phyloP scores from a whole-genome alignment of 2,329 filamentous ascomycete species.

The Hypoxylon rubiginosum region DNA sequence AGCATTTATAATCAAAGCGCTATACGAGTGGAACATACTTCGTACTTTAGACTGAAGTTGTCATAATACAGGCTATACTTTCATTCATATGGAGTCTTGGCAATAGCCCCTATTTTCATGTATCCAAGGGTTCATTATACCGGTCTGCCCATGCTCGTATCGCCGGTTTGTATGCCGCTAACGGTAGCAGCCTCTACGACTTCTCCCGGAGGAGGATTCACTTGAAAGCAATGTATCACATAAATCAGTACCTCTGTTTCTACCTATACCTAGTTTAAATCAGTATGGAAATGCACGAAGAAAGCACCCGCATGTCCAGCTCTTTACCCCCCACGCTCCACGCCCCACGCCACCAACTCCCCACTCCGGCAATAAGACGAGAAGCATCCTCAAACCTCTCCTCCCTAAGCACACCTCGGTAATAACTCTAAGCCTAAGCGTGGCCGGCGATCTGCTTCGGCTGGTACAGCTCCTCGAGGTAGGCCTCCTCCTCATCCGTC shows the following conservation, averaged over 20 bases:
- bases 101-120: background rate
- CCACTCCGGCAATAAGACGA: background rate
- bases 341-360: background rate
- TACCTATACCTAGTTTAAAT: background rate
- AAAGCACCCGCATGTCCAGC: background rate
- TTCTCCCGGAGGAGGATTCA: too few species aligned
- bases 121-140: too few species aligned
- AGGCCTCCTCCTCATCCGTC: conserved; percentile 70
- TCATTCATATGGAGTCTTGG: background rate
- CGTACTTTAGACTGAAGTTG: too few species aligned
- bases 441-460: conserved; percentile 63
- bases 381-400: background rate
- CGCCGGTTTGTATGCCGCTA: too few species aligned
- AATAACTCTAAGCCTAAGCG: background rate
- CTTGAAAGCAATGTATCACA: too few species aligned
- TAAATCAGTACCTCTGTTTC: too few species aligned
- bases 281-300: background rate
- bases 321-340: too few species aligned
- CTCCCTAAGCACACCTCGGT: too few species aligned
- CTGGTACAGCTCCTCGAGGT: conserved; percentile 72
- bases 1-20: too few species aligned
- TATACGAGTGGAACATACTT: too few species aligned
- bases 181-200: too few species aligned
- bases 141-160: too few species aligned
- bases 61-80: background rate